Evolutionary conservation across 1,139 yeast genomes (phyloP), one percentile per base, ranked within the genome.

Genomic region (Kluyveromyces sp.): DNA sequence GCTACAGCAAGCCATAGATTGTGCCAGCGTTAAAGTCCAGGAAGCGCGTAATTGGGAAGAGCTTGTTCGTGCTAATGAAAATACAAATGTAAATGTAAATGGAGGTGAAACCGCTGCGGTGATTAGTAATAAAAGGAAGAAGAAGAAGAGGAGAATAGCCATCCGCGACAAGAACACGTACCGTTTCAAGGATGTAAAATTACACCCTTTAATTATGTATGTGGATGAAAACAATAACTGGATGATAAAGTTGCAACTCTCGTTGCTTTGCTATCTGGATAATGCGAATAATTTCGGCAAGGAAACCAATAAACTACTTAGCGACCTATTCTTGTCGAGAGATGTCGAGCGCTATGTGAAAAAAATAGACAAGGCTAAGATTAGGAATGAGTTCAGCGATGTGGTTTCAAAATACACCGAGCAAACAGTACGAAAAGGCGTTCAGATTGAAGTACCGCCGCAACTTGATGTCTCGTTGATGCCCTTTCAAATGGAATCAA

Each of bases 401-500:
- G 61, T 59, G 41, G 52, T 53, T 10, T 46, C 55, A 6, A 39
- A 47, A 3, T 53, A 58, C 45, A 54, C 64, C 6, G 51, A 53
- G 29, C 30, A 39, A 26, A 53, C 37, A 28, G 37, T 54, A n/a
- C 34, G 48, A 10, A 15, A 36, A 7, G 42, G 28, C 4, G 37
- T 25, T 6, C 25, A 46, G 3, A 31, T 43, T 21, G 36, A 43
- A 25, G 26, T 43, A 6, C 37, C 42, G 36, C 31, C 38, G 7
- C 25, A 35, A 21, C 39, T 47, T 41, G 43, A 38, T 45, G 31
- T 41, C 8, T 26, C 21, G 4, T 48, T 64, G 15, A 48, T 59
- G 36, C 63, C 66, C 2, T 64, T 62, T 38, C 68, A 64, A 45
- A 48, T 50, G 36, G 53, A 55, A 34, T 57, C 64, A 27, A 58